Evolutionary conservation across 176 grass and related monocot genomes (phyloP), one percentile per base, ranked within the genome.

Genomic region (Eragrostis curvula): DNA sequence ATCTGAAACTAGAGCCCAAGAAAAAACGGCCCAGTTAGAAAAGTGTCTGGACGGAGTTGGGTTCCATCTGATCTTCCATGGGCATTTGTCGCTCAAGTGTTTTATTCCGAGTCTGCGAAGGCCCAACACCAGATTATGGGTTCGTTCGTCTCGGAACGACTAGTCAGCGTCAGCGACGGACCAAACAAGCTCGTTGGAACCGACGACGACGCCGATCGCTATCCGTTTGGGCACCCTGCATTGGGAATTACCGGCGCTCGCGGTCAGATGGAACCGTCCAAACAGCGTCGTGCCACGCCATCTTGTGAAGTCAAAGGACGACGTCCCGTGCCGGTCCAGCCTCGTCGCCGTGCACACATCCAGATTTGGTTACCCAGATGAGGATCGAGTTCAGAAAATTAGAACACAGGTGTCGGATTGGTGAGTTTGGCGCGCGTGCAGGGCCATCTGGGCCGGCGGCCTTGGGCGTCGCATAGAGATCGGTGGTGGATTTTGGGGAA

Each of bases 231-330:
- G 67, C 59, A 73, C 58, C 67, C 51, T 73, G 59, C 88, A 90
- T 86, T 40, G 84, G 84, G 84, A 86, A 79, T 90, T 86, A 77
- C 72, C 39, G 66, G 64, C 46, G 40, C 67, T 72, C 64, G 80
- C 64, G 9, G 90, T 51, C 80, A 86, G 4, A 77, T 20, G 59
- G 74, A 84, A 72, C 15, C 32, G 42, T 89, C 83, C 84, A 89
- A 72, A 42, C 49, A 24, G 51, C 61, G 61, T 79, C 61, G 15
- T 13, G 79, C 50, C 88, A 86, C 40, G 30, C 49, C 41, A n/a
- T 42, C 30, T 46, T 39, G 43, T 72, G 8, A 83, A 82, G 88
- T 86, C 88, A 90, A 83, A 66, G 41, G 81, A 9, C 8, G n/a
- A n/a, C n/a, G n/a, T n/a, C n/a, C n/a, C n/a, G n/a, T n/a, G n/a